Conservation (phyloP, 768 basidiomycete species). For the Omphalotus guepiniiformis region DNA sequence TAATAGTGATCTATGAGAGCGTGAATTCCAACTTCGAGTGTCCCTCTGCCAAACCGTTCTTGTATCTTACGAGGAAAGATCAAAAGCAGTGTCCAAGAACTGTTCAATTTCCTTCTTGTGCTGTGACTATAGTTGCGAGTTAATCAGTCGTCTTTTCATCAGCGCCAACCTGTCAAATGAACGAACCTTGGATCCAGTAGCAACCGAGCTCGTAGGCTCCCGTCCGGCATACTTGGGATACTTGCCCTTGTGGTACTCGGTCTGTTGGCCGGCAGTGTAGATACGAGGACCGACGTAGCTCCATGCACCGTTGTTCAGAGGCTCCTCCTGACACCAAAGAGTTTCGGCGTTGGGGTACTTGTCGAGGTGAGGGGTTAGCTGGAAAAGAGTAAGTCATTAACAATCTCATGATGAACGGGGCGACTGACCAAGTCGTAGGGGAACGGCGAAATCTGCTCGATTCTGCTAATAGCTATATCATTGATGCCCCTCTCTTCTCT, state of each 20-base stretch:
- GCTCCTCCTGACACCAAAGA: slow-evolving; percentile 96
- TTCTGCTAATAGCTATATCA: slow-evolving; percentile 88
- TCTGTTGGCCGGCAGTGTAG: slow-evolving; percentile 88
- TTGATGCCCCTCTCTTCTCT: slow-evolving; percentile 89
- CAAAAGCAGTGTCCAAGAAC: slow-evolving; percentile 64
- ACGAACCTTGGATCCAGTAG: slow-evolving; percentile 84
- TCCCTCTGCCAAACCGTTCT: no score
- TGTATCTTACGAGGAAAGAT: slow-evolving; percentile 21
- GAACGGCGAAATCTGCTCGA: slow-evolving; percentile 96
- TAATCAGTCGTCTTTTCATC: slow-evolving; percentile 18
- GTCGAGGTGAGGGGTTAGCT: slow-evolving; percentile 93
- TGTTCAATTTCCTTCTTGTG: slow-evolving; percentile 91
- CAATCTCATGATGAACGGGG: neutral
- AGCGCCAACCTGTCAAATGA: neutral
- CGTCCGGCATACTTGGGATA: slow-evolving; percentile 91
- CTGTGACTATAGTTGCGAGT: slow-evolving; percentile 50
- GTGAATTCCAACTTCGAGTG: no score
- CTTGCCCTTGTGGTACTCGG: slow-evolving; percentile 86
- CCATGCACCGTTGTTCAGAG: slow-evolving; percentile 97
- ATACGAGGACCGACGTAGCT: slow-evolving; percentile 92
- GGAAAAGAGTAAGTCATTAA: slow-evolving; percentile 10
- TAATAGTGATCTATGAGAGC: no score
- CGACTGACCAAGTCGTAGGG: slow-evolving; percentile 84
- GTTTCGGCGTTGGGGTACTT: slow-evolving; percentile 93
- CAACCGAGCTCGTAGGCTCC: slow-evolving; percentile 87